Conservation (phyloP, 305 asterid species). For the Solanum hybrid region DNA sequence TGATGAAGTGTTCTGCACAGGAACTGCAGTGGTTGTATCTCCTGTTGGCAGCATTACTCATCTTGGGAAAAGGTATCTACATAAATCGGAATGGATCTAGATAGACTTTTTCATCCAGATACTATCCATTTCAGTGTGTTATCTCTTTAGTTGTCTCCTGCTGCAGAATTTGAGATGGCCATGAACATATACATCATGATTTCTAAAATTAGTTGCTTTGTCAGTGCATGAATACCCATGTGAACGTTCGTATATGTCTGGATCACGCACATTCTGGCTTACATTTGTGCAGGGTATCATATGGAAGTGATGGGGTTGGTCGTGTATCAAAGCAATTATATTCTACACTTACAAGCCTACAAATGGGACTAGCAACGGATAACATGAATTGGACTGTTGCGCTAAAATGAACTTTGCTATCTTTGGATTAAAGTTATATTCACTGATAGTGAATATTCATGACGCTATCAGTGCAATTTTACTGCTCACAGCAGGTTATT, state of each 20-base stretch:
- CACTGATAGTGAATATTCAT: not conserved
- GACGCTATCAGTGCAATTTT: not conserved
- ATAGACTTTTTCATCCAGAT: not conserved
- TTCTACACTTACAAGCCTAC: constrained; percentile 73
- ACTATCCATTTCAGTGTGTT: not conserved
- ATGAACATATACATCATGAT: not conserved
- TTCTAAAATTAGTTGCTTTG: not conserved
- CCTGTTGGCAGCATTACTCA: constrained; percentile 95
- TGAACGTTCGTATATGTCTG: not conserved
- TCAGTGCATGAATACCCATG: not conserved
- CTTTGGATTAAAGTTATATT: not conserved
- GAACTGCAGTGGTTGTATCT: constrained; percentile 90
- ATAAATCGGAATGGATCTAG: not conserved
- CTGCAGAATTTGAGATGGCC: not conserved
- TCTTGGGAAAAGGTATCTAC: constrained; percentile 45
- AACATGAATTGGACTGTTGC: constrained; percentile 64
- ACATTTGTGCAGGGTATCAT: constrained; percentile 47
- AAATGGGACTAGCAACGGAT: constrained; percentile 79
- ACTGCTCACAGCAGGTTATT: not conserved
- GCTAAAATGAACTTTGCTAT: constrained; percentile 36
- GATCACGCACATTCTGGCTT: not conserved
- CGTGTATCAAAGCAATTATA: constrained; percentile 68
- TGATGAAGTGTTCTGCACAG: constrained; percentile 95
- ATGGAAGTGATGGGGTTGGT: constrained; percentile 64
- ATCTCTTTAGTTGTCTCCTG: not conserved